Conservation (phyloP, 2,329 filamentous ascomycete genomes). For the Ophiostoma sp. region DNA sequence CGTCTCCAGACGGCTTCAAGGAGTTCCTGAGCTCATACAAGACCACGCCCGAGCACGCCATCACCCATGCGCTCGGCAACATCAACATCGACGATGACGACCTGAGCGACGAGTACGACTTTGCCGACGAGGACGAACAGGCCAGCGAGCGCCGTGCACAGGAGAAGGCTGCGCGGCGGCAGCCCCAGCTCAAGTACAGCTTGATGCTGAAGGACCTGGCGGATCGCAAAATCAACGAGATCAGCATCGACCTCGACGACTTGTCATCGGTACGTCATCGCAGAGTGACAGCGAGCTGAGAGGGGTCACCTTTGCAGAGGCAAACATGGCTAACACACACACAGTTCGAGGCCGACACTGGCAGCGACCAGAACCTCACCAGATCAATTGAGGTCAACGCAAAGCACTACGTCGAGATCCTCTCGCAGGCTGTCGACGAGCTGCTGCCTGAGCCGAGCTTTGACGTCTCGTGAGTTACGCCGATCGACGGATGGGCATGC, state of each 20-base stretch:
- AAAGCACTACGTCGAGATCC: conserved; percentile 88
- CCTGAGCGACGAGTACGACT: conserved; percentile 84
- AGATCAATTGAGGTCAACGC: conserved; percentile 85
- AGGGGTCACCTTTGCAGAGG: neutral
- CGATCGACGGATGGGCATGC: neutral
- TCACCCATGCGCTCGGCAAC: conserved; percentile 75
- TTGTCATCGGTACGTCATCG: conserved; percentile 43
- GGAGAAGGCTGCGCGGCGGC: conserved; percentile 44
- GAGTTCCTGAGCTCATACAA: conserved; percentile 88
- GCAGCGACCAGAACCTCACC: conserved; percentile 66
- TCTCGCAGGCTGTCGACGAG: conserved; percentile 82
- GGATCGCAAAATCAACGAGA: conserved; percentile 68
- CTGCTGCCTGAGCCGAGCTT: conserved; percentile 72
- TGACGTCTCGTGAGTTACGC: conserved; percentile 56
- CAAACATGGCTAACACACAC: neutral
- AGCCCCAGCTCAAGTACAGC: conserved; percentile 79
- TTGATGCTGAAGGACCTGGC: conserved; percentile 80
- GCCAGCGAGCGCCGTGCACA: conserved; percentile 46
- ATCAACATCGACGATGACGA: conserved; percentile 84
- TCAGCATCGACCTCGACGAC: conserved; percentile 87
- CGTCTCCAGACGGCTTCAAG: conserved; percentile 64
- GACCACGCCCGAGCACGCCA: conserved; percentile 61
- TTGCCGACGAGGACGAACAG: conserved; percentile 77
- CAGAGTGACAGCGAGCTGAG: conserved; percentile 46
- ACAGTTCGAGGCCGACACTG: conserved; percentile 69